Evolutionary conservation across 495 filamentous ascomycete species (phyloP).

Genomic region (Margaritispora aquatica): DNA sequence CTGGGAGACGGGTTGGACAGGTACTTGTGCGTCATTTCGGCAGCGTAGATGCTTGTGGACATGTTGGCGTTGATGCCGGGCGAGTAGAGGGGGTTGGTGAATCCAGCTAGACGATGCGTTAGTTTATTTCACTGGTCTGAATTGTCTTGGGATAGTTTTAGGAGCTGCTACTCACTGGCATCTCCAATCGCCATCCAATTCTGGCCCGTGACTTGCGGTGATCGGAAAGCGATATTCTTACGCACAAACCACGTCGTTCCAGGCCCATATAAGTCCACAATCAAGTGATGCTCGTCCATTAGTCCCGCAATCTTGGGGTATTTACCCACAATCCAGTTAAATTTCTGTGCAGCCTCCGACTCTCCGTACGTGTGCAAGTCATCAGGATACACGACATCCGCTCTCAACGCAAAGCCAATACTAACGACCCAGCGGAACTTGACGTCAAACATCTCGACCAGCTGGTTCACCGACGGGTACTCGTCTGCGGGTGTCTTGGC

Average conservation of each 20-base stretch:
- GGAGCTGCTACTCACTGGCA: too few species aligned
- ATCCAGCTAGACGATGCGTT: too few species aligned
- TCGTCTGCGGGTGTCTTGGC: not conserved
- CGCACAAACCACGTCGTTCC: not conserved
- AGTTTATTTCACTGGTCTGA: too few species aligned
- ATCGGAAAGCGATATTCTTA: not conserved
- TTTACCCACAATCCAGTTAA: not conserved
- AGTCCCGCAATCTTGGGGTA: not conserved
- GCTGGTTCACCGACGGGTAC: not conserved
- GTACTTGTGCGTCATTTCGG: too few species aligned
- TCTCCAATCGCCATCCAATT: not conserved
- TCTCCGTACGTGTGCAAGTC: not conserved
- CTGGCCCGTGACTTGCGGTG: not conserved
- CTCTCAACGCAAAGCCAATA: not conserved
- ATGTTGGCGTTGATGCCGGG: slow-evolving; percentile 1
- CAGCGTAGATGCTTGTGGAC: too few species aligned
- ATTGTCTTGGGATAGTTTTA: too few species aligned
- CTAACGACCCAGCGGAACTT: not conserved
- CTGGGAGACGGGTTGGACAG: too few species aligned
- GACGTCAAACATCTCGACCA: not conserved
- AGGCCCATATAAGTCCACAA: not conserved
- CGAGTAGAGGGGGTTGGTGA: not conserved
- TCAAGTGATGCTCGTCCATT: not conserved
- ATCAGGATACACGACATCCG: not conserved
- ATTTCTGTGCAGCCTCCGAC: not conserved